phyloP scores from a whole-genome alignment of 1,284 basidiomycete genomes.

The Cryptococcus hybrid region DNA sequence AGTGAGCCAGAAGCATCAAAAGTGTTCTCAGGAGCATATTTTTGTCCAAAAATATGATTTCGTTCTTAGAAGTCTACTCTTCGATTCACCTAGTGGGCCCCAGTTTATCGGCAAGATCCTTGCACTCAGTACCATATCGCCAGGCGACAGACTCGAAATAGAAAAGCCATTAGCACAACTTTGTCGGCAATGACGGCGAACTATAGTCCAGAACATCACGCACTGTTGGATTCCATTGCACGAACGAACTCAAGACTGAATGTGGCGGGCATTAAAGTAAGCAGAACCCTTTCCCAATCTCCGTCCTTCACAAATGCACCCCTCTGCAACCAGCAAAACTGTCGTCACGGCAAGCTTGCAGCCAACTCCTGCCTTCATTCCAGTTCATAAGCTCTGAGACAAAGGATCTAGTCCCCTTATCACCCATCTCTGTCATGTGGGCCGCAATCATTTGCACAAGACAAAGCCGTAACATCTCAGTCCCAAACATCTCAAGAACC shows the following conservation, averaged over 20 bases:
- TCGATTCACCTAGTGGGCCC: conserved; percentile 94
- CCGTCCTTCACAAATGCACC: neutral
- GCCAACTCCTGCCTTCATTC: neutral
- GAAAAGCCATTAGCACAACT: conserved; percentile 81
- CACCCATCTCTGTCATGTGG: neutral
- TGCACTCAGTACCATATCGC: conserved; percentile 76
- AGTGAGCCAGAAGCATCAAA: conserved; percentile 76
- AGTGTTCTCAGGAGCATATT: conserved; percentile 77
- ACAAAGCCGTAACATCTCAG: neutral
- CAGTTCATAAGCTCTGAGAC: neutral
- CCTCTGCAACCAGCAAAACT: neutral
- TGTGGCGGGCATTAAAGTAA: neutral
- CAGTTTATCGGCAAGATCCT: conserved; percentile 91
- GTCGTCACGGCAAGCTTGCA: neutral
- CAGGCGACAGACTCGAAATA: conserved; percentile 64
- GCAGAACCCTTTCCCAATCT: neutral
- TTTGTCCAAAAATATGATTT: conserved; percentile 73
- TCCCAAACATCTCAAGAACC: neutral
- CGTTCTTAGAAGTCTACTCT: conserved; percentile 86
- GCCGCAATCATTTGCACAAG: neutral
- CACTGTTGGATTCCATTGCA: conserved; percentile 81
- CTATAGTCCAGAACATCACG: conserved; percentile 83
- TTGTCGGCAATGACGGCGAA: conserved; percentile 83
- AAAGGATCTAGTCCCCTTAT: neutral
- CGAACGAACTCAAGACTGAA: conserved; percentile 55